These are phyloP conservation scores for Penicillium sp. DNA, from an alignment of 2,329 filamentous ascomycete species.

Conservation along the genomic window DNA sequence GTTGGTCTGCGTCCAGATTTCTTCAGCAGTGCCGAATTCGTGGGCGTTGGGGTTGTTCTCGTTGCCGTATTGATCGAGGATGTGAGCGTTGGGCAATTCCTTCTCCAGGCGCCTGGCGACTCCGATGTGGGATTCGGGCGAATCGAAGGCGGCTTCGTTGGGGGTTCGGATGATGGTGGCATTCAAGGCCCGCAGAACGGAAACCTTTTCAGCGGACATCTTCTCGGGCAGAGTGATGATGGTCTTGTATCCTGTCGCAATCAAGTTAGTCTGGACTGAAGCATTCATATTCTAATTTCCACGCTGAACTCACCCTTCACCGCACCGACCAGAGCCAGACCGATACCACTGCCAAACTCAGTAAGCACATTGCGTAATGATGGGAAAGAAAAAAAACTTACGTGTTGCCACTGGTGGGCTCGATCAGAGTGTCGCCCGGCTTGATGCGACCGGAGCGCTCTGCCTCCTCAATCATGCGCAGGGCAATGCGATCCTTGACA, in stretches of 20 bases:
- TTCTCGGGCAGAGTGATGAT: constrained; percentile 99
- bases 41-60: constrained; percentile 88
- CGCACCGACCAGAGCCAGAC: constrained; percentile 86
- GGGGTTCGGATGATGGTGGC: constrained; percentile 98
- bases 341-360: constrained; percentile 64
- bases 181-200: constrained; percentile 86
- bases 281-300: not conserved
- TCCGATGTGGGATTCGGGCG: constrained; percentile 93
- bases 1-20: constrained; percentile 89
- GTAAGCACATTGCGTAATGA: not conserved
- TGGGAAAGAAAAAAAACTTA: constrained; percentile 25
- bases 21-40: constrained; percentile 89
- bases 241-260: constrained; percentile 70
- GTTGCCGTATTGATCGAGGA: constrained; percentile 95
- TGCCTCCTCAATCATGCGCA: constrained; percentile 96
- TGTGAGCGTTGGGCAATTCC: constrained; percentile 95
- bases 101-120: constrained; percentile 87
- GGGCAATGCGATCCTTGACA: constrained; percentile 90
- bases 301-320: constrained; percentile 65
- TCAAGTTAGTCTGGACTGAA: not conserved
- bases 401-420: constrained; percentile 97
- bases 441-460: constrained; percentile 90
- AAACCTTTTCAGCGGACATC: constrained; percentile 98
- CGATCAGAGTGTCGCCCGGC: constrained; percentile 94
- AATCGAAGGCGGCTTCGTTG: constrained; percentile 91